phyloP scores from a whole-genome alignment of 2,329 filamentous ascomycete genomes.

The Ophiostoma himal-ulmi region DNA sequence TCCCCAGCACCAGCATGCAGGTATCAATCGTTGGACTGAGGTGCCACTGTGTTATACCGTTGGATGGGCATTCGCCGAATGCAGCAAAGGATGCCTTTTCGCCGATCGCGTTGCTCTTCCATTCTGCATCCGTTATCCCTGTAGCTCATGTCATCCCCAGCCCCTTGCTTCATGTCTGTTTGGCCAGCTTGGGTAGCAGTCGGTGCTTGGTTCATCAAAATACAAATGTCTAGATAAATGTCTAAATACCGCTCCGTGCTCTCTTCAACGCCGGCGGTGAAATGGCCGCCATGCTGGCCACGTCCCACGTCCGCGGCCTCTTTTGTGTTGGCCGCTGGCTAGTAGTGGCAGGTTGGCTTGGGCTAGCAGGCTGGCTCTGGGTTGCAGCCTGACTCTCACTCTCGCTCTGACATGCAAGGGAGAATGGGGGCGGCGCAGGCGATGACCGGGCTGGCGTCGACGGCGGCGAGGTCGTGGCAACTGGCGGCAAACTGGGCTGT shows the following conservation, averaged over 20 bases:
- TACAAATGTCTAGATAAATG: background rate
- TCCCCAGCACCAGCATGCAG: background rate
- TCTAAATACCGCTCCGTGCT: slow-evolving; percentile 14
- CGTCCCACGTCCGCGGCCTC: background rate
- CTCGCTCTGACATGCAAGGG: too few species aligned
- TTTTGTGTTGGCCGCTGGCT: background rate
- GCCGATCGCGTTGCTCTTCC: background rate
- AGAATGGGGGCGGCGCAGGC: background rate
- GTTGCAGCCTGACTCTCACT: background rate
- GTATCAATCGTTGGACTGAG: background rate
- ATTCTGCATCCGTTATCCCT: background rate
- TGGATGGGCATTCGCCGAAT: background rate
- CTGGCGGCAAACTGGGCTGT: background rate
- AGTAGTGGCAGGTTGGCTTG: background rate
- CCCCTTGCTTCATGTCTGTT: slow-evolving; percentile 13
- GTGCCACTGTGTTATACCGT: background rate
- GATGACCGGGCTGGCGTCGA: background rate
- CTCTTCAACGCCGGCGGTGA: slow-evolving; percentile 25
- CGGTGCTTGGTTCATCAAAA: background rate
- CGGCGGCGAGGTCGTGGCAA: background rate
- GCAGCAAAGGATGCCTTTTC: background rate
- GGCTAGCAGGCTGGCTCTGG: background rate
- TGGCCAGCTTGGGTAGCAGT: background rate
- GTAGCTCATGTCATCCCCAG: background rate
- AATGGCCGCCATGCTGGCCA: slow-evolving; percentile 3